Base-by-base conservation (phyloP, 805 yeast species). In the Cyberlindnera mrakii region DNA sequence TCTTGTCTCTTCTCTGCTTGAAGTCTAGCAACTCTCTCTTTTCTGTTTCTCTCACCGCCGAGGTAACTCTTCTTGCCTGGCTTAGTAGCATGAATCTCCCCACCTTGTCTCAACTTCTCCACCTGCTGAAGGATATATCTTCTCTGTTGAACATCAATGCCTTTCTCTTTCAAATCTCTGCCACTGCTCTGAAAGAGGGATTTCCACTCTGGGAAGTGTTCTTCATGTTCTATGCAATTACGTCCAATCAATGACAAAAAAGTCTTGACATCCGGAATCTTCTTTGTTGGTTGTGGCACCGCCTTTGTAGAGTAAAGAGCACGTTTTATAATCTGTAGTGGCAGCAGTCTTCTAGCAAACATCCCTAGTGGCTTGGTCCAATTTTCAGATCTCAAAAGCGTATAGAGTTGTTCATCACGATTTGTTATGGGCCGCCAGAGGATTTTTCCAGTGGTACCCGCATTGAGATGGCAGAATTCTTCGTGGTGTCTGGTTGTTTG, bases 11-110 rank as follows among this genome's bases (percentile, higher is more conserved):
- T 50, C 41, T 53, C 77, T 42, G 80, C 73, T 42, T 74, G 64
- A 64, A 76, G 61, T 49, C 75, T 75, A 9, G 95, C 91, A 15
- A 71, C 66, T 51, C 73, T 74, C 57, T 81, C 83, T 55, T 74
- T 78, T 47, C 82, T 75, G 55, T 79, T 83, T 62, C 96, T 77
- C 65, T 89, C 96, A 57, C 96, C 96, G 20, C 96, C 96, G 65
- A 79, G 70, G 54, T 69, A 70, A 54, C 75, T 72, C 72, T 87
- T 87, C 70, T 74, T 81, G n/a, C 90, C 87, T 48, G 68, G 63
- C 52, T 75, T 75, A 50, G 77, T 70, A 55, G 80, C 85, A 44
- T 67, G 55, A 44, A 85, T 66, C 17, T 74, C 70, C 42, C 70
- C 72, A 42, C 81, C 78, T 47, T 76, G 72, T 54, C 77, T 74